These are phyloP conservation scores for Calonectria henricotiae DNA, from an alignment of 2,329 filamentous ascomycete genomes.

Conservation along the genomic window DNA sequence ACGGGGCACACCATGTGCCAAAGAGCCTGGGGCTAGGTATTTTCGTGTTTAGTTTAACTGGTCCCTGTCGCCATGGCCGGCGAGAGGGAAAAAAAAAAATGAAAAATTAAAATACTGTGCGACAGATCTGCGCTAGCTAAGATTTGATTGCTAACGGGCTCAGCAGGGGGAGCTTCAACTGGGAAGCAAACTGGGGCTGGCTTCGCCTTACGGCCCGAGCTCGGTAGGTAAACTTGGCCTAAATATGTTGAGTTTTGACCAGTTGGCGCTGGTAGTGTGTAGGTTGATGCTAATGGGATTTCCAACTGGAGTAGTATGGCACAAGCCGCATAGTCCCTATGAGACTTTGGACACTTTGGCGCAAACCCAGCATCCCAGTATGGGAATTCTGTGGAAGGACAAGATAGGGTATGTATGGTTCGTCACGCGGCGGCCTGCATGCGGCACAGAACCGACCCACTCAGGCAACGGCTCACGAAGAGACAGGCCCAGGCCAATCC, in stretches of 20 bases:
- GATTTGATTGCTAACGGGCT: slow-evolving; percentile 51
- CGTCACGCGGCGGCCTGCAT: slow-evolving; percentile 52
- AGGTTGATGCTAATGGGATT: slow-evolving; percentile 32
- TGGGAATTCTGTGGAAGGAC: slow-evolving; percentile 38
- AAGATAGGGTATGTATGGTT: slow-evolving; percentile 45
- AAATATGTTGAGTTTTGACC: slow-evolving; percentile 41
- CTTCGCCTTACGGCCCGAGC: slow-evolving; percentile 38
- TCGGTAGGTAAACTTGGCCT: slow-evolving; percentile 38
- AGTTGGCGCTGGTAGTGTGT: slow-evolving; percentile 34
- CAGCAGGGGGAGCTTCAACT: slow-evolving; percentile 43
- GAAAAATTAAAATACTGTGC: slow-evolving; percentile 45
- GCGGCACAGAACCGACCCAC: slow-evolving; percentile 51
- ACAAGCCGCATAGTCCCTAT: slow-evolving; percentile 12
- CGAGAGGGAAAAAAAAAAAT: slow-evolving; percentile 32
- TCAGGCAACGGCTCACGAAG: slow-evolving; percentile 46
- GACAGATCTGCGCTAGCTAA: slow-evolving; percentile 53
- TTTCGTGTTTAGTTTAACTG: slow-evolving; percentile 51
- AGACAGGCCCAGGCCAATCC: slow-evolving; percentile 31
- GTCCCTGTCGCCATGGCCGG: slow-evolving; percentile 40
- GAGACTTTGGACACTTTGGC: slow-evolving; percentile 31
- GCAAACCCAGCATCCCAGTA: slow-evolving; percentile 33
- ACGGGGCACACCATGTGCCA: slow-evolving; percentile 50
- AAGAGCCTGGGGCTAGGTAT: slow-evolving; percentile 40
- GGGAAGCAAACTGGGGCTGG: slow-evolving; percentile 28
- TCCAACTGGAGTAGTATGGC: slow-evolving; percentile 21